These are phyloP conservation scores for Hymenoscyphus scutula DNA, from an alignment of 2,329 filamentous ascomycete genomes.

Conservation along the genomic window DNA sequence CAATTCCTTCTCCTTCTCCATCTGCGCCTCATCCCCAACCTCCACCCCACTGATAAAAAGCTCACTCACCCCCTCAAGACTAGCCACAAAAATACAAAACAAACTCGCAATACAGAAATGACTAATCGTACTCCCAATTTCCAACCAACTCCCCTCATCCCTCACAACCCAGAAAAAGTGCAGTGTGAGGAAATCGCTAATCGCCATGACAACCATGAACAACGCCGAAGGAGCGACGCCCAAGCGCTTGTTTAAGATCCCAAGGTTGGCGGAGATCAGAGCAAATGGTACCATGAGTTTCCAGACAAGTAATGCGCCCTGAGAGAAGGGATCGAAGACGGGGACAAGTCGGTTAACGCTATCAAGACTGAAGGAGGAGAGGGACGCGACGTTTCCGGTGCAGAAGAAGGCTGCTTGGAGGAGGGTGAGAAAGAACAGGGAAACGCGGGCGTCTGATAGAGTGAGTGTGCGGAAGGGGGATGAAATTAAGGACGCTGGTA, in stretches of 20 bases:
- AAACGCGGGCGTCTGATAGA: constrained; percentile 81
- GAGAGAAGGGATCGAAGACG: constrained; percentile 89
- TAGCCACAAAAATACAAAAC: constrained; percentile 86
- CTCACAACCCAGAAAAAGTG: constrained; percentile 98
- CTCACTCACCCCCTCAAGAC: constrained; percentile 80
- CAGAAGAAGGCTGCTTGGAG: constrained; percentile 96
- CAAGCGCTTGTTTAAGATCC: constrained; percentile 80
- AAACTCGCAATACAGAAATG: constrained; percentile 92
- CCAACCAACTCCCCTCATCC: constrained; percentile 94
- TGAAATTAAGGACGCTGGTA: constrained; percentile 30
- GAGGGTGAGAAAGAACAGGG: constrained; percentile 92
- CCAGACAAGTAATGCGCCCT: constrained; percentile 79
- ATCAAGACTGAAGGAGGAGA: constrained; percentile 91
- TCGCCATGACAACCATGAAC: constrained; percentile 91
- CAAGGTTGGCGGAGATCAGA: constrained; percentile 89
- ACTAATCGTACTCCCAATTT: constrained; percentile 95
- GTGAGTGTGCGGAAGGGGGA: constrained; percentile 59
- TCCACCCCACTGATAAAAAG: constrained; percentile 78
- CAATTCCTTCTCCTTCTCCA: constrained; percentile 32
- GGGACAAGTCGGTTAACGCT: constrained; percentile 85
- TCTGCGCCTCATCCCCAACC: constrained; percentile 44
- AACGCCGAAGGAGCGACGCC: constrained; percentile 83
- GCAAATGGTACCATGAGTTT: constrained; percentile 94
- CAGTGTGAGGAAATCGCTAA: constrained; percentile 86
- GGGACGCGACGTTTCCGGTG: constrained; percentile 91